Conservation (phyloP, 1,139 yeast genomes). For the Wickerhamomyces sp. region DNA sequence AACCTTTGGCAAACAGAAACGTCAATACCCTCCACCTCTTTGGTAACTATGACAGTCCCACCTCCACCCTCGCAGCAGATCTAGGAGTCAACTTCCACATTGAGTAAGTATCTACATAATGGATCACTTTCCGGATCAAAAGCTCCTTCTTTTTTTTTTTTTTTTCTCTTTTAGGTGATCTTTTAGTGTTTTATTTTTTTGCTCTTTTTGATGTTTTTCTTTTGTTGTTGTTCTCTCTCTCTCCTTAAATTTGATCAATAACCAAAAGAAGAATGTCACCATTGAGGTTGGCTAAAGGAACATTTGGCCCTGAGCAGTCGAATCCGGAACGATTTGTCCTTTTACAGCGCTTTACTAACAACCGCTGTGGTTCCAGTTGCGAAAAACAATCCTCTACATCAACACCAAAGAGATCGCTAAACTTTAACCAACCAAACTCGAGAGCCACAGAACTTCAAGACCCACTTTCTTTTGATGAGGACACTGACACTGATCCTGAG, state of each 20-base stretch:
- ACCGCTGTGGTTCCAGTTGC: too few species aligned
- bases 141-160: too few species aligned
- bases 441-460: neutral
- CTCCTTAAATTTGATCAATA: neutral
- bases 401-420: conserved; percentile 5
- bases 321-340: too few species aligned
- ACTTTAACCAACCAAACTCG: neutral
- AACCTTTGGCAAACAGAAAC: conserved; percentile 12
- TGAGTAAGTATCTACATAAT: conserved; percentile 5
- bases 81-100: conserved; percentile 42
- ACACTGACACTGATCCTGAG: neutral
- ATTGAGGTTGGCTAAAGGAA: too few species aligned
- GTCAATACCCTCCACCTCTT: conserved; percentile 29
- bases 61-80: conserved; percentile 41
- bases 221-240: neutral
- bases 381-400: neutral
- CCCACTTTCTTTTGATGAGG: neutral
- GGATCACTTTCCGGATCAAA: too few species aligned
- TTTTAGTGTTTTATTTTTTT: too few species aligned
- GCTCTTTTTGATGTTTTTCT: neutral
- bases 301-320: too few species aligned
- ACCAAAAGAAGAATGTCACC: too few species aligned
- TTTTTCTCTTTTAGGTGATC: too few species aligned
- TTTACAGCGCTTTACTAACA: too few species aligned
- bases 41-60: conserved; percentile 29